Evolutionary conservation across 179 eudicot genomes (phyloP).

Genomic region (Camellia oleifera): DNA sequence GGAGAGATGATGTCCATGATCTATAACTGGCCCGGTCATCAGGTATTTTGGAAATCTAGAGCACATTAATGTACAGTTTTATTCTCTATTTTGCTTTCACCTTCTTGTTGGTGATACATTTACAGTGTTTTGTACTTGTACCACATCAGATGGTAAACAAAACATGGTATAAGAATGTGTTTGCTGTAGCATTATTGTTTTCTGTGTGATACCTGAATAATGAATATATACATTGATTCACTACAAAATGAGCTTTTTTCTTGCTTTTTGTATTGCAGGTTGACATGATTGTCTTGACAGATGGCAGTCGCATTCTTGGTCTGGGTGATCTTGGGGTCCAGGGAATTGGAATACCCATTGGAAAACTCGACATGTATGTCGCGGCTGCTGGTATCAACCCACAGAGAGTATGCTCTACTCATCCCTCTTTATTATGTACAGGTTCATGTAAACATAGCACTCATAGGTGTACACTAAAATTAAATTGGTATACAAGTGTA

Average conservation of each 20-base stretch:
- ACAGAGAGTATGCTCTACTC: constrained; percentile 56
- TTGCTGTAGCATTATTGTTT: too few species aligned
- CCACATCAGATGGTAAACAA: too few species aligned
- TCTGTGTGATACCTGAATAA: too few species aligned
- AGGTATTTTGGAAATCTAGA: constrained; percentile 41
- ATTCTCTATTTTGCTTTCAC: too few species aligned
- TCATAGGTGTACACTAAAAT: not conserved
- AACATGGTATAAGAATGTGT: too few species aligned
- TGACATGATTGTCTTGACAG: constrained; percentile 98
- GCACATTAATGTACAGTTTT: too few species aligned
- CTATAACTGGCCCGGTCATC: constrained; percentile 88
- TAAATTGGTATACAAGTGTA: not conserved
- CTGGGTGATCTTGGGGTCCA: constrained; percentile 99
- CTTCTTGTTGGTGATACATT: too few species aligned
- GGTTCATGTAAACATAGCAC: not conserved
- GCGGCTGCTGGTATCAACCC: constrained; percentile 99
- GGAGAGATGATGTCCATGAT: constrained; percentile 99
- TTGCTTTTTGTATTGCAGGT: constrained; percentile 49
- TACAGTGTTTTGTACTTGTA: too few species aligned
- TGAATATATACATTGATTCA: too few species aligned
- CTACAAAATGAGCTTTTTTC: too few species aligned
- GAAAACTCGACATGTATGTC: constrained; percentile 96
- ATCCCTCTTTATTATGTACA: constrained; percentile 5
- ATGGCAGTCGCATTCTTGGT: constrained; percentile 99
- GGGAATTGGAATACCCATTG: constrained; percentile 97